Evolutionary conservation across 176 grass and related monocot genomes (phyloP).

Genomic region (Oryza coarctata): DNA sequence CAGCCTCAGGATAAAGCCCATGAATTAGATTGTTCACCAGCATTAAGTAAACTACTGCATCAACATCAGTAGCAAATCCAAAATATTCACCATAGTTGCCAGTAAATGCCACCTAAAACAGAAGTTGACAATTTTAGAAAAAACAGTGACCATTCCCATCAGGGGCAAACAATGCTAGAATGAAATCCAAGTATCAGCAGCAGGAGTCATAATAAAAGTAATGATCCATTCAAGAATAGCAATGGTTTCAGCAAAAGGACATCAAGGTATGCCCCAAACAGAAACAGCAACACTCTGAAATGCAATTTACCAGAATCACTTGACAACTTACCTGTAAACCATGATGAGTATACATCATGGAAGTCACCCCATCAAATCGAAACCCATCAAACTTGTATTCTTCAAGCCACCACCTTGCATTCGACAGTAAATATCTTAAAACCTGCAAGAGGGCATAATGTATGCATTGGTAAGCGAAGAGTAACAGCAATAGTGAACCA

Average conservation of each 20-base stretch:
- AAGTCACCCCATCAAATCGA: constrained; percentile 95
- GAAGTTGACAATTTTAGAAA: constrained; percentile 25
- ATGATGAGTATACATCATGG: constrained; percentile 99
- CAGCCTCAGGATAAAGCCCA: constrained; percentile 78
- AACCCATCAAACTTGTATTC: constrained; percentile 99
- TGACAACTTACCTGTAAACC: constrained; percentile 72
- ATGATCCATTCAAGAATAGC: not conserved
- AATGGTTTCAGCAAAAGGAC: not conserved
- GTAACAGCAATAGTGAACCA: constrained; percentile 20
- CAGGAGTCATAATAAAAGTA: constrained; percentile 18
- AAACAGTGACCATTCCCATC: not conserved
- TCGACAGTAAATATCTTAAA: constrained; percentile 83
- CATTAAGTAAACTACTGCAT: constrained; percentile 95
- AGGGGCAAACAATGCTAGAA: not conserved
- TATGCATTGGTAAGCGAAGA: constrained; percentile 31
- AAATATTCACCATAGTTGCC: constrained; percentile 97
- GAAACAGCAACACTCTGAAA: not conserved
- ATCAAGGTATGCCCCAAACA: not conserved
- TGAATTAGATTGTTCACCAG: constrained; percentile 95
- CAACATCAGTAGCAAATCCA: constrained; percentile 90
- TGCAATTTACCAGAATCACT: constrained; percentile 13
- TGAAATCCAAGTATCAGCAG: not conserved
- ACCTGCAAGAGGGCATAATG: constrained; percentile 56
- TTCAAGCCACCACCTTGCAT: constrained; percentile 96
- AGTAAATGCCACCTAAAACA: constrained; percentile 71